phyloP scores from a whole-genome alignment of 306 rosid species.

The Astragalus glycyphyllos region DNA sequence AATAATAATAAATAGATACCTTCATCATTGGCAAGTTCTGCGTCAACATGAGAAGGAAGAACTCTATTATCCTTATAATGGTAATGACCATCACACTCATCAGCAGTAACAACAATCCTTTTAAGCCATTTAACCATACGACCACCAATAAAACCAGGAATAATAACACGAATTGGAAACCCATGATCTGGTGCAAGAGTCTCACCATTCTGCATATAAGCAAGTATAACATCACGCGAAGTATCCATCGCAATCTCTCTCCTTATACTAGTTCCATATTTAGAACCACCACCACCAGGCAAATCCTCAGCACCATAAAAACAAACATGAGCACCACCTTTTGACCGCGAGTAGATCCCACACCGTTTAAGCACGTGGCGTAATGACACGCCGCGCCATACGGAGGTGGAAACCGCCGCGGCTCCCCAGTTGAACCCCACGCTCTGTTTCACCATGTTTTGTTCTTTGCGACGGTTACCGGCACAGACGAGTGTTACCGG shows the following conservation, averaged over 20 bases:
- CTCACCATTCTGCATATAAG: constrained; percentile 87
- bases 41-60: constrained; percentile 80
- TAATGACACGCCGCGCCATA: constrained; percentile 71
- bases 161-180: constrained; percentile 76
- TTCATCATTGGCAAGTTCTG: constrained; percentile 78
- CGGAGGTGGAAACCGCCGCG: constrained; percentile 65
- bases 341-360: constrained; percentile 53
- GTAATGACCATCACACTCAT: constrained; percentile 63
- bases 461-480: constrained; percentile 83
- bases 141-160: constrained; percentile 87
- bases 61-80: constrained; percentile 80
- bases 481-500: constrained; percentile 80
- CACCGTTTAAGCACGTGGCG: constrained; percentile 57
- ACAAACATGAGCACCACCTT: constrained; percentile 71
- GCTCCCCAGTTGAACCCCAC: constrained; percentile 93
- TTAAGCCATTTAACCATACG: constrained; percentile 93
- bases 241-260: constrained; percentile 77
- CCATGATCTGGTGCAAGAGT: constrained; percentile 78
- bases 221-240: constrained; percentile 71
- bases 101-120: constrained; percentile 65
- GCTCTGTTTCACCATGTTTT: constrained; percentile 77
- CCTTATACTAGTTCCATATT: constrained; percentile 73
- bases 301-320: constrained; percentile 86
- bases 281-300: constrained; percentile 91
- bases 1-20: constrained; percentile 44